Base-by-base conservation (phyloP, 2,329 filamentous ascomycete species). In the Onygenales sp. region DNA sequence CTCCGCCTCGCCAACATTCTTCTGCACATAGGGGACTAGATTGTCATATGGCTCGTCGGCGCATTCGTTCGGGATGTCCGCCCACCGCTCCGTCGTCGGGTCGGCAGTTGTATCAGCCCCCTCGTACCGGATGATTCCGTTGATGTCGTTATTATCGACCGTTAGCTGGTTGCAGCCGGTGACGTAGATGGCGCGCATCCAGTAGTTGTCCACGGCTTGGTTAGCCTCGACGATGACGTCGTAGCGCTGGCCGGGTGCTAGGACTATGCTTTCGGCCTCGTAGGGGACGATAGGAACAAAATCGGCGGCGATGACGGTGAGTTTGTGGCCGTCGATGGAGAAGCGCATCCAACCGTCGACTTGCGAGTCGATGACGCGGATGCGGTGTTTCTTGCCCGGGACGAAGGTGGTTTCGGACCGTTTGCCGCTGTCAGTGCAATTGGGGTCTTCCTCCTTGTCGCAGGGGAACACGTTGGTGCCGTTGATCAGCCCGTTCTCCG, bases 271-370 rank as follows among this genome's bases (percentile, higher is more conserved):
- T 0, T 72, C 69, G 0, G 80, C 75, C 0, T 66, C 65, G 55
- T 77, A 85, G 0, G 82, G 81, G 27, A 70, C 60, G 27, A 85
- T 72, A 2, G 81, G 79, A 0, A 84, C 78, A 3, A 84, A 66
- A 55, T 84, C 83, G n/a, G 66, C 51, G 0, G 75, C 72, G 40
- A 85, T 81, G 37, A 85, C 80, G 0, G 71, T 77, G 58, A 85
- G 63, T 0, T 62, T 74, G 63, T 85, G 82, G 49, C 77, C 74
- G 42, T 76, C 73, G 31, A 75, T 69, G 44, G 65, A 68, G 61
- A 85, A 81, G 46, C 75, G 69, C 63, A 78, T 71, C 54, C 77
- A 66, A 36, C 69, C 73, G 61, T 82, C 71, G 51, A 74, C 67
- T 39, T 80, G 72, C 46, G 66, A 61, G 56, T 70, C 70, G 56